Evolutionary conservation across 305 asterid genomes (phyloP), one percentile per base, ranked within the genome.

Genomic region (Fraxinus latifolia): DNA sequence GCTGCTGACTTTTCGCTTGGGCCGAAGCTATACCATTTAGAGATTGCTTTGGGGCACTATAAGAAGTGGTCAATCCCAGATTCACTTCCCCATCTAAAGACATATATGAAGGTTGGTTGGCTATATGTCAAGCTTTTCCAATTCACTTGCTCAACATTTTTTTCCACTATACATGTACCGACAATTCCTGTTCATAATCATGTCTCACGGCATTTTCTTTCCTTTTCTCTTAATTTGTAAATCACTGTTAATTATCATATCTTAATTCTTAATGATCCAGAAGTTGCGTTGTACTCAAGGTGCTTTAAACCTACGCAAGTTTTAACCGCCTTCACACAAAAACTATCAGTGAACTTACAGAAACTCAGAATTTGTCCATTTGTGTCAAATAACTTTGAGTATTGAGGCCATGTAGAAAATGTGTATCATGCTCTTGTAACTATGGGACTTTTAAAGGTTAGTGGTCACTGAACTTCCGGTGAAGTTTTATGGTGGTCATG

Each of bases 1-100:
- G 94, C 96, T 5, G 96, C 97, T 3, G 99, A 95, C 86, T 90
- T 95, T 89, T 94, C 98, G 36, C 97, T 95, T 77, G 99, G 95
- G 74, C 99, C 99, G 21, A 95, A 95, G 90, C 97, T 95, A 5
- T 95, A 91, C 84, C 99, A 95, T 87, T 89, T 95, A 37, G 97
- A 95, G 85, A 89, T 93, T 85, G 89, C 97, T 79, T 82, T 95
- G 88, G 97, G 94, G 70, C 87, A 95, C 87, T 95, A 83, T 79
- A 95, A 94, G 88, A 90, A 90, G 77, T 95, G 98, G 99, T 92
- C 97, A 4, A 77, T 93, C 84, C 99, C 98, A 33, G 93, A 93
- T 85, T 89, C 94, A 77, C 94, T 95, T 58, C 21, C 91, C 84
- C 78, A 85, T 82, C 76, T 93, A 81, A 90, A 91, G 86, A 87